Conservation (phyloP, 78 protist genomes). For the Dictyostelium citrinum region DNA sequence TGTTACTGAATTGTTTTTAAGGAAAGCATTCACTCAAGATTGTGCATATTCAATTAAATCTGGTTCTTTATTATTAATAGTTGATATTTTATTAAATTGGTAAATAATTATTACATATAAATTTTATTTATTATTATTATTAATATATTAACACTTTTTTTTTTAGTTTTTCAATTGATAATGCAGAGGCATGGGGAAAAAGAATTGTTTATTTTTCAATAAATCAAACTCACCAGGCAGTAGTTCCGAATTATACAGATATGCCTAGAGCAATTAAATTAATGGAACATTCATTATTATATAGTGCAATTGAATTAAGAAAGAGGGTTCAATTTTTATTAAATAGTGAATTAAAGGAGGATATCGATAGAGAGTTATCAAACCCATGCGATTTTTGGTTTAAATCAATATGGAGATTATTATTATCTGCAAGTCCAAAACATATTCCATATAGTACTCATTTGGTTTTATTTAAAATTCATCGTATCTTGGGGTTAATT, state of each 20-base stretch:
- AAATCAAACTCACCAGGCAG: neutral
- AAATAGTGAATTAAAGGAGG: neutral
- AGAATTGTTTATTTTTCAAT: slow-evolving; percentile 13
- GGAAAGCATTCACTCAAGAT: neutral
- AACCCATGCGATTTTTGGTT: slow-evolving; percentile 37
- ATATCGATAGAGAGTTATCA: neutral
- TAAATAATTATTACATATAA: neutral
- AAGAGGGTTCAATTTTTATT: neutral
- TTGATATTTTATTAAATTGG: slow-evolving; percentile 8
- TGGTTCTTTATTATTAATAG: neutral
- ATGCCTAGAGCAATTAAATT: neutral
- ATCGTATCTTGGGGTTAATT: neutral
- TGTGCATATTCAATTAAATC: neutral
- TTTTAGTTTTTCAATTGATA: neutral
- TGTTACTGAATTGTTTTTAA: neutral
- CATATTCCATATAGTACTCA: slow-evolving; percentile 6
- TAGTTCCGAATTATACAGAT: neutral
- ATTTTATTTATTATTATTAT: neutral
- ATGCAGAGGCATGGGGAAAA: slow-evolving; percentile 20
- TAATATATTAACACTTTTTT: neutral
- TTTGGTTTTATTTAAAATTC: slow-evolving; percentile 11
- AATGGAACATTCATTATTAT: neutral
- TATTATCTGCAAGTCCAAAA: neutral
- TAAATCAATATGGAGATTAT: neutral
- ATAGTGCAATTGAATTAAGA: slow-evolving; percentile 8